Base-by-base conservation (phyloP, 2,329 filamentous ascomycete genomes). In the Penicillium carneum region DNA sequence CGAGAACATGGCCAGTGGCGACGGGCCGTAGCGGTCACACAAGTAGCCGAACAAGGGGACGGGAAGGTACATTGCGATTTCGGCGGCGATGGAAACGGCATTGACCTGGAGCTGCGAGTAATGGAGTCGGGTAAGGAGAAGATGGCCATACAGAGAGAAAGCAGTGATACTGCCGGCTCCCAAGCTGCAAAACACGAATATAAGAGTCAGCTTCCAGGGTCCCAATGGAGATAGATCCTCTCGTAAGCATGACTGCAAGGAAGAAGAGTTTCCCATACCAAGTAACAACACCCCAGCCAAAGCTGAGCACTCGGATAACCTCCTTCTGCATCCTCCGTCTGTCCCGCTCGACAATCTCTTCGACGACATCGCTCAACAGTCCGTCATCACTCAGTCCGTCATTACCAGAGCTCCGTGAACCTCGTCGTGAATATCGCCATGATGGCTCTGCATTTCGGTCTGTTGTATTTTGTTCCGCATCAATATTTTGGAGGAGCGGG, bases 91-190 rank as follows among this genome's bases (percentile, higher is more conserved):
- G 63, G 92, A 90, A 47, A 97, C 88, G 33, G 89, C 87, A 77
- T 98, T 98, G 78, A 99, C 92, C 76, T 95, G 91, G 64, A 95
- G 86, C 79, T 99, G 95, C 3, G 88, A 90, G 79, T 98, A 99
- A 73, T 88, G 90, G 53, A 99, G 84, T 46, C 89, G 88, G 57
- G 90, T 89, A 76, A 97, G 92, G 80, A 99, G 92, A 49, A 96
- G 84, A 68, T 92, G 93, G 9, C 91, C 95, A 76, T 98, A 99
- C 34, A 99, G 87, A 38, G 93, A 97, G 81, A 95, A 99, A 50
- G 93, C 91, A 51, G 92, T 93, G 72, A 98, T 92, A 71, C 92
- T 96, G 63, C 94, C 95, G 33, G 93, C 94, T 75, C 91, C 95
- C 34, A 97, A 84, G 69, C 82, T 84, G 69, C 20, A 60, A 26